These are phyloP conservation scores for Fusarium sulawesiense DNA, from an alignment of 2,329 filamentous ascomycete species.

Conservation along the genomic window DNA sequence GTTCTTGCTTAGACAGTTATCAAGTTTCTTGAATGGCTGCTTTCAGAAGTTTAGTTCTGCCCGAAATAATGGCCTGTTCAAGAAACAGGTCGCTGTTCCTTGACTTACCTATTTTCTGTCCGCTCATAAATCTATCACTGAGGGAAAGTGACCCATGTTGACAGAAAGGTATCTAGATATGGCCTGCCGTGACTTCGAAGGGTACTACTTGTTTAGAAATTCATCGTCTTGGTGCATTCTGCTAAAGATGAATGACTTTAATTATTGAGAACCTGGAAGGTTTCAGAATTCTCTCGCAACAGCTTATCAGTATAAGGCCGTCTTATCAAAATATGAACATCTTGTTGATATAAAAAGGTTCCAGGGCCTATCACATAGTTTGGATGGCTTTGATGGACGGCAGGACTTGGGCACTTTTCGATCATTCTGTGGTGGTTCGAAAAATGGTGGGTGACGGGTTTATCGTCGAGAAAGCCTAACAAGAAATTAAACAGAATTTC, in stretches of 20 bases:
- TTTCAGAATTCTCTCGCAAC: accelerated
- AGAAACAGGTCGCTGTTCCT: neutral
- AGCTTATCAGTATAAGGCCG: accelerated
- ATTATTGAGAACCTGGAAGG: neutral
- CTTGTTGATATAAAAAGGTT: too few relatives aligned
- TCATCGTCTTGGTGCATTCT: accelerated
- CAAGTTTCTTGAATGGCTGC: too few relatives aligned
- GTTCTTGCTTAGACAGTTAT: too few relatives aligned
- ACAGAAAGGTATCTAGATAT: neutral
- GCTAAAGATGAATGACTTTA: neutral
- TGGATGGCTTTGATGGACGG: accelerated
- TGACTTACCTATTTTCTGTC: neutral
- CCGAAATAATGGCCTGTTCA: neutral
- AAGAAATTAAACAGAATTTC: too few relatives aligned
- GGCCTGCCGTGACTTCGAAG: neutral
- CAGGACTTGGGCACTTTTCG: too few relatives aligned
- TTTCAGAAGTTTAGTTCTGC: too few relatives aligned
- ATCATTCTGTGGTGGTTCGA: too few relatives aligned
- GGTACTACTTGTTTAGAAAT: accelerated
- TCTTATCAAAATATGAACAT: neutral
- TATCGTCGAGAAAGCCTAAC: too few relatives aligned
- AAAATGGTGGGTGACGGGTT: too few relatives aligned
- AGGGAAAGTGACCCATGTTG: neutral
- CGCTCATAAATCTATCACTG: too few relatives aligned
- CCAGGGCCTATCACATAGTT: accelerated